Evolutionary conservation across 2,329 filamentous ascomycete genomes (phyloP).

Genomic region (Apiospora rasikravindrae): DNA sequence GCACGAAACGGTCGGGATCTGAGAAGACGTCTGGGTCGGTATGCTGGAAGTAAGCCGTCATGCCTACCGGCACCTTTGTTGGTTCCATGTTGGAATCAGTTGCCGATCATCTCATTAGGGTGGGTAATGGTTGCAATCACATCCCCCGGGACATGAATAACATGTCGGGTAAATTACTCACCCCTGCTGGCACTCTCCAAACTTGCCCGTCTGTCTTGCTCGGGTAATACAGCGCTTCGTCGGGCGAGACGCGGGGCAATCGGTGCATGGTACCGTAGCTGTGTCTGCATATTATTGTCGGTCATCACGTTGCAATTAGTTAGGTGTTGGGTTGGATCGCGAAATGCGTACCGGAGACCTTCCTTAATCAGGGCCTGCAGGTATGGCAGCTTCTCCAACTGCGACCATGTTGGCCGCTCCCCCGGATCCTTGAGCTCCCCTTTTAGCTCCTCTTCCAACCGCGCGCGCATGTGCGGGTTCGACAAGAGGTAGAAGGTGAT

Average conservation of each 20-base stretch:
- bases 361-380: constrained; percentile 37
- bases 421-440: too few relatives aligned
- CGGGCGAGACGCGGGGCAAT: constrained; percentile 30
- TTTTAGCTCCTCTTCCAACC: too few relatives aligned
- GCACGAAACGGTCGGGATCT: constrained; percentile 30
- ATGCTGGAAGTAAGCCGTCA: constrained; percentile 39
- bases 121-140: too few relatives aligned
- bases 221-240: constrained; percentile 29
- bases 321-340: too few relatives aligned
- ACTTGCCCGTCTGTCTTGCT: too few relatives aligned
- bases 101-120: constrained; percentile 17
- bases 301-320: too few relatives aligned
- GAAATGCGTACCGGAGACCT: constrained; percentile 29
- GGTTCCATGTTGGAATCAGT: background rate
- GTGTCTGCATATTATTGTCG: constrained; percentile 1
- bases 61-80: constrained; percentile 37
- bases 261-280: constrained; percentile 29
- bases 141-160: too few relatives aligned
- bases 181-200: too few relatives aligned
- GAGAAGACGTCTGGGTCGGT: constrained; percentile 33
- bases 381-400: constrained; percentile 43
- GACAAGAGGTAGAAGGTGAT: too few relatives aligned
- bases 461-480: too few relatives aligned
- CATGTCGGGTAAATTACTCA: too few relatives aligned
- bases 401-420: constrained; percentile 31